phyloP scores from a whole-genome alignment of 2,329 filamentous ascomycete species.

The Aspergillus chevalieri region DNA sequence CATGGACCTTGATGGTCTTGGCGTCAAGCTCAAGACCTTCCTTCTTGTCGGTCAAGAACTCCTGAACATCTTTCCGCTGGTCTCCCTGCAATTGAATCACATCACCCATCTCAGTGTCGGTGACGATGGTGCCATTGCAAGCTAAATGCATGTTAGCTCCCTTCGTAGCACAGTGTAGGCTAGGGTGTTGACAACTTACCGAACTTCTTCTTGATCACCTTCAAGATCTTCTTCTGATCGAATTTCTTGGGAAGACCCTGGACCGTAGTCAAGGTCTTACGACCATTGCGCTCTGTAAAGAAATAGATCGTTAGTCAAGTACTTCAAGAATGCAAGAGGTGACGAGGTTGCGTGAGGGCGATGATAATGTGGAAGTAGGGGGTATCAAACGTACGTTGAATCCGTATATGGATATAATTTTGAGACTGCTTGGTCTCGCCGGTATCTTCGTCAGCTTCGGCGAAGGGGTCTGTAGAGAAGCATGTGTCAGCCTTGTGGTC shows the following conservation, averaged over 20 bases:
- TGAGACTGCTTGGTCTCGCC: slow-evolving; percentile 92
- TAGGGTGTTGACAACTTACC: slow-evolving; percentile 48
- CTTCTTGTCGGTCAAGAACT: slow-evolving; percentile 95
- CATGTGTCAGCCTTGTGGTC: slow-evolving; percentile 28
- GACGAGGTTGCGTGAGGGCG: neutral
- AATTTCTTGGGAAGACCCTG: slow-evolving; percentile 99
- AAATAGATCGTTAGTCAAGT: slow-evolving; percentile 17
- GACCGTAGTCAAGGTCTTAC: slow-evolving; percentile 99
- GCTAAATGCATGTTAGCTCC: slow-evolving; percentile 47
- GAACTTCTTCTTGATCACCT: slow-evolving; percentile 99
- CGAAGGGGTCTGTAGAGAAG: slow-evolving; percentile 82
- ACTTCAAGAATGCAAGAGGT: neutral
- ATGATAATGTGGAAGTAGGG: neutral
- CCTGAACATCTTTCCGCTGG: slow-evolving; percentile 97
- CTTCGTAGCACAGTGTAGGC: neutral
- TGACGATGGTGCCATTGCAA: slow-evolving; percentile 99
- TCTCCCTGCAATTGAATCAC: slow-evolving; percentile 99
- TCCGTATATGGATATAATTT: slow-evolving; percentile 99
- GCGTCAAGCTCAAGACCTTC: slow-evolving; percentile 87
- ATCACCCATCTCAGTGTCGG: slow-evolving; percentile 93
- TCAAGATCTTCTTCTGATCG: slow-evolving; percentile 99
- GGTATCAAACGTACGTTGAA: slow-evolving; percentile 71
- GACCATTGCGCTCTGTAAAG: slow-evolving; percentile 92
- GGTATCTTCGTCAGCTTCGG: slow-evolving; percentile 99
- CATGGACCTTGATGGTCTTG: slow-evolving; percentile 84